Conservation (phyloP, 192 early-diverging fungal genomes). For the Piromyces finnis region DNA sequence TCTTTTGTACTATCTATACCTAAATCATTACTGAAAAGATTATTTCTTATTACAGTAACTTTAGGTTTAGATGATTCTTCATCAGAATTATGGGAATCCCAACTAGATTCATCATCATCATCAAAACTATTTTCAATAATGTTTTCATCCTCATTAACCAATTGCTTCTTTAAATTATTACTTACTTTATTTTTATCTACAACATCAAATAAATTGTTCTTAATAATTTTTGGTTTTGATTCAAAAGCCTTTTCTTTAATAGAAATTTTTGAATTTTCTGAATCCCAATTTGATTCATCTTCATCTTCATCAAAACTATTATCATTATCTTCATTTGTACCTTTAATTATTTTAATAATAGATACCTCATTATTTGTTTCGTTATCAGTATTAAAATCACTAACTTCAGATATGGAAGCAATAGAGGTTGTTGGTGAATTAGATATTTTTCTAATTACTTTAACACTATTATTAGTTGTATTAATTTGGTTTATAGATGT, state of each 20-base stretch:
- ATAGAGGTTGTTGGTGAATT: neutral
- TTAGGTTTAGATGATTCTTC: too few relatives aligned
- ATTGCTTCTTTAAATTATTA: too few relatives aligned
- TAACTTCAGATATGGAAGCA: neutral
- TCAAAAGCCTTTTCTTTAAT: neutral
- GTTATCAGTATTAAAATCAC: neutral
- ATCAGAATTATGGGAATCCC: too few relatives aligned
- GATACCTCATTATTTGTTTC: neutral
- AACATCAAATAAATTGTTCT: neutral
- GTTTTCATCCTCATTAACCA: too few relatives aligned
- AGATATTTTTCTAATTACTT: neutral
- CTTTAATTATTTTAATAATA: neutral
- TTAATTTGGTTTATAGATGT: neutral
- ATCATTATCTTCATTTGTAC: neutral
- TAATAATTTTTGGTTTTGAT: neutral
- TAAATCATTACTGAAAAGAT: too few relatives aligned
- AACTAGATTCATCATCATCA: too few relatives aligned
- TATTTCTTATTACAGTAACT: too few relatives aligned
- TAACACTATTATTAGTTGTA: neutral
- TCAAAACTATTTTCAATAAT: too few relatives aligned
- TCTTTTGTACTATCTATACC: too few relatives aligned
- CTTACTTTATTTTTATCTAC: too few relatives aligned
- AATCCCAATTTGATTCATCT: neutral
- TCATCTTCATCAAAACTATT: neutral
- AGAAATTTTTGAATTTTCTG: neutral